These are phyloP conservation scores for Thelonectria olida DNA, from an alignment of 2,329 filamentous ascomycete genomes.

Conservation along the genomic window DNA sequence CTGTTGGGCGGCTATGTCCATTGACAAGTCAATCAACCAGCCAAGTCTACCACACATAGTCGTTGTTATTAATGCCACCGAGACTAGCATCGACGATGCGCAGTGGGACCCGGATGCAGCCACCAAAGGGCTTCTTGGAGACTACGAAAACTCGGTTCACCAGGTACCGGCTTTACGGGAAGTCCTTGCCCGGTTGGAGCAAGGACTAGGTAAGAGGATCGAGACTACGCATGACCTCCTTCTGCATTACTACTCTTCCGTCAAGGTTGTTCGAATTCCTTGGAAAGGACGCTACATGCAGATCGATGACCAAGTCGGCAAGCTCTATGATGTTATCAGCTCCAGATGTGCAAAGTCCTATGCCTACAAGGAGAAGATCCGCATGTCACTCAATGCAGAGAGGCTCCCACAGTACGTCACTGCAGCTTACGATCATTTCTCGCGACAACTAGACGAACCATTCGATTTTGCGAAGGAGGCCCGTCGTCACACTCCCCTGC, in stretches of 20 bases:
- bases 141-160: conserved; percentile 1
- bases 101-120: conserved; percentile 9
- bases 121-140: background rate
- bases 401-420: conserved; percentile 10
- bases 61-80: conserved; percentile 11
- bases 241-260: conserved; percentile 15
- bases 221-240: conserved; percentile 11
- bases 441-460: background rate
- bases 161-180: conserved; percentile 1
- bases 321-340: conserved; percentile 6
- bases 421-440: conserved; percentile 11
- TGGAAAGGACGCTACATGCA: conserved; percentile 17
- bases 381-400: conserved; percentile 11
- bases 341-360: conserved; percentile 1
- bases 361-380: conserved; percentile 9
- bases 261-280: conserved; percentile 7
- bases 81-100: conserved; percentile 4
- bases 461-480: conserved; percentile 15
- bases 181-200: background rate
- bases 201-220: background rate
- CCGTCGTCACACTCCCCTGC: background rate
- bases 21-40: conserved; percentile 18
- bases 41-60: conserved; percentile 13
- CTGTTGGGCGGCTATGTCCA: conserved; percentile 14
- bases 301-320: conserved; percentile 15